A percentile compares a stretch with the other conserved stretches of the same genome.
phyloP scores from a whole-genome alignment of 441 rosid species.

The Rhodomyrtus psidioides region DNA sequence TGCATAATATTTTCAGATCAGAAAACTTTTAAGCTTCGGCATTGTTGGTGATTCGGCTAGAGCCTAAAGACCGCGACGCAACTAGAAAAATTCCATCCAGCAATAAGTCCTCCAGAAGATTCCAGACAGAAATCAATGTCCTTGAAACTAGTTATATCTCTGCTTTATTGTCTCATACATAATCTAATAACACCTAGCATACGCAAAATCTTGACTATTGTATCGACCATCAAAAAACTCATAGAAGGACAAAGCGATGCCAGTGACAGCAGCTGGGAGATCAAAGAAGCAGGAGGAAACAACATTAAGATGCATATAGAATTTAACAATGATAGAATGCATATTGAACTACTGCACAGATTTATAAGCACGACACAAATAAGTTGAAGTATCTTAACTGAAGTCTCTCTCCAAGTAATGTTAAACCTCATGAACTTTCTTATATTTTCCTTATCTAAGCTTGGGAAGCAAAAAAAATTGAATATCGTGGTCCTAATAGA shows the following conservation, averaged over 20 bases:
- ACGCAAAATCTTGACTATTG: background rate
- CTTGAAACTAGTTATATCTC: background rate
- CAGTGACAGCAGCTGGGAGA: background rate
- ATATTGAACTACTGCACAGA: background rate
- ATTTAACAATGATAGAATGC: background rate
- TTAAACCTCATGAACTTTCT: background rate
- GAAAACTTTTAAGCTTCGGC: background rate
- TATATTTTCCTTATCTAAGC: background rate
- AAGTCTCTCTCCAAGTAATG: background rate
- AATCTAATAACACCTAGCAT: background rate
- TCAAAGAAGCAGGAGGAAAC: background rate
- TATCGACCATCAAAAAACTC: background rate
- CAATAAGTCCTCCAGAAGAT: background rate
- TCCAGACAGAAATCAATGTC: background rate
- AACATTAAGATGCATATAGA: background rate
- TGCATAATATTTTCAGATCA: background rate
- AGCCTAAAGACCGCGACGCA: background rate
- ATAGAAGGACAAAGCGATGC: background rate
- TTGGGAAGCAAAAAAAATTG: background rate
- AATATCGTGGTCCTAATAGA: background rate
- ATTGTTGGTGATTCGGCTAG: background rate
- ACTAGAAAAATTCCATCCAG: background rate
- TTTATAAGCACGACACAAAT: background rate
- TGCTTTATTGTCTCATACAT: background rate
- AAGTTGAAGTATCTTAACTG: background rate